A percentile compares a stretch with the other conserved stretches of the same genome.
Evolutionary conservation across 2,329 filamentous ascomycete species (phyloP).

Genomic region (Huntiella abstrusa): DNA sequence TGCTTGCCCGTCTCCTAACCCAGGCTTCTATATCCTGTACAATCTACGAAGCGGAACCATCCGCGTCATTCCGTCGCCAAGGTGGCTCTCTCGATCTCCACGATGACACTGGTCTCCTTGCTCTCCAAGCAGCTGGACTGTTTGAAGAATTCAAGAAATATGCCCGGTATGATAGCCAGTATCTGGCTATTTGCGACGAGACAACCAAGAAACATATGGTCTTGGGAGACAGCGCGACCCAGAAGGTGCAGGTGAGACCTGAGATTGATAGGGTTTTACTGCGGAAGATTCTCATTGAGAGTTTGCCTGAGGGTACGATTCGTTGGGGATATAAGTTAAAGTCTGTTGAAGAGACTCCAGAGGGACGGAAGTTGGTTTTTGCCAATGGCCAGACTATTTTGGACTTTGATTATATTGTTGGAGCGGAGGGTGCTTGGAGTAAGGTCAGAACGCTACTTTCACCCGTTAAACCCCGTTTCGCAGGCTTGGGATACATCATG

Average conservation of each 20-base stretch:
- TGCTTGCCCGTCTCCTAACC: constrained; percentile 32
- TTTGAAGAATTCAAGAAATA: constrained; percentile 30
- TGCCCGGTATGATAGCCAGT: constrained; percentile 33
- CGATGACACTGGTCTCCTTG: constrained; percentile 28
- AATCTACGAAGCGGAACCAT: constrained; percentile 30
- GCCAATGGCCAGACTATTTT: constrained; percentile 16
- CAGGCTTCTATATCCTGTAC: constrained; percentile 26
- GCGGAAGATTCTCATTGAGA: constrained; percentile 25
- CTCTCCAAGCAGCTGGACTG: constrained; percentile 30
- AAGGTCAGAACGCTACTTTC: constrained; percentile 20
- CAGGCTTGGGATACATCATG: constrained; percentile 16
- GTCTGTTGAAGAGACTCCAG: constrained; percentile 18
- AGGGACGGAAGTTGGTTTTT: constrained; percentile 21
- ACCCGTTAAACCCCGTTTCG: constrained; percentile 24
- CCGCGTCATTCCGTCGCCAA: constrained; percentile 25
- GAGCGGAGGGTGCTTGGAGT: constrained; percentile 22
- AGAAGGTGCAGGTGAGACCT: constrained; percentile 20
- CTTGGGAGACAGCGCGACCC: constrained; percentile 16
- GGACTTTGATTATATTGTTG: constrained; percentile 23
- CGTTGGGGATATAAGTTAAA: constrained; percentile 26
- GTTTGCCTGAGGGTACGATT: constrained; percentile 26
- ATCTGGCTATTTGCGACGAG: constrained; percentile 25
- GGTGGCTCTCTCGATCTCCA: constrained; percentile 38
- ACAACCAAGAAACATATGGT: constrained; percentile 10
- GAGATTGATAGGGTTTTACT: constrained; percentile 34